Evolutionary conservation across 148 eudicot species (phyloP).

Genomic region (Hydrangea macrophylla): DNA sequence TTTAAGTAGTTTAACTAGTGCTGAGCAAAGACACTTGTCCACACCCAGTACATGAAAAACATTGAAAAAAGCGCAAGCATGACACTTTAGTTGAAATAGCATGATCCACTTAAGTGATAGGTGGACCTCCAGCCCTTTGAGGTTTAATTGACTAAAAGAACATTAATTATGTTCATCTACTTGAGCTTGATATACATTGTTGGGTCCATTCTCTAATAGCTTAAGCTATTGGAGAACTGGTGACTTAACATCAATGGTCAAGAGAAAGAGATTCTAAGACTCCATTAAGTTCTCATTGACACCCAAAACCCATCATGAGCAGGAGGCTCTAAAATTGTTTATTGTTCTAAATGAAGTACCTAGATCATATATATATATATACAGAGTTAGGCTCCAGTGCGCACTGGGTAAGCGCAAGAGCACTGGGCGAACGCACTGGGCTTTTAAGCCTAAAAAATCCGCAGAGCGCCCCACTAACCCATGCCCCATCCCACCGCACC

Average conservation of each 20-base stretch:
- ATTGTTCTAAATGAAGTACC: background rate
- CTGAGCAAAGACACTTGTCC: too few relatives aligned
- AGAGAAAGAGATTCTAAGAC: background rate
- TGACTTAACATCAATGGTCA: background rate
- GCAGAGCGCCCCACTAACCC: too few relatives aligned
- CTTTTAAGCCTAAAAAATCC: too few relatives aligned
- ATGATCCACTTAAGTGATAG: background rate
- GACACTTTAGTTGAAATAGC: background rate
- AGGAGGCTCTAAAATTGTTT: background rate
- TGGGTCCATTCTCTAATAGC: too few relatives aligned
- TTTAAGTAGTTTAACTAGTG: background rate
- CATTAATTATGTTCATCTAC: background rate
- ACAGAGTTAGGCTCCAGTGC: too few relatives aligned
- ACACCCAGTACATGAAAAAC: background rate
- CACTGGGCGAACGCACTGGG: too few relatives aligned
- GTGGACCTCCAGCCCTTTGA: background rate
- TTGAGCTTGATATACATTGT: too few relatives aligned
- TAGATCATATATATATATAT: background rate
- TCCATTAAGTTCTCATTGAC: background rate
- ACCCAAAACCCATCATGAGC: background rate
- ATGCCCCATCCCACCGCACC: too few relatives aligned
- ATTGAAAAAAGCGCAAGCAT: background rate
- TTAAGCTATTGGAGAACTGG: too few relatives aligned
- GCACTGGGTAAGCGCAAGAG: too few relatives aligned
- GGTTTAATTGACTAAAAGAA: too few relatives aligned